Evolutionary conservation across 2,329 filamentous ascomycete species (phyloP).

Genomic region (Lasiodiplodia citricola): DNA sequence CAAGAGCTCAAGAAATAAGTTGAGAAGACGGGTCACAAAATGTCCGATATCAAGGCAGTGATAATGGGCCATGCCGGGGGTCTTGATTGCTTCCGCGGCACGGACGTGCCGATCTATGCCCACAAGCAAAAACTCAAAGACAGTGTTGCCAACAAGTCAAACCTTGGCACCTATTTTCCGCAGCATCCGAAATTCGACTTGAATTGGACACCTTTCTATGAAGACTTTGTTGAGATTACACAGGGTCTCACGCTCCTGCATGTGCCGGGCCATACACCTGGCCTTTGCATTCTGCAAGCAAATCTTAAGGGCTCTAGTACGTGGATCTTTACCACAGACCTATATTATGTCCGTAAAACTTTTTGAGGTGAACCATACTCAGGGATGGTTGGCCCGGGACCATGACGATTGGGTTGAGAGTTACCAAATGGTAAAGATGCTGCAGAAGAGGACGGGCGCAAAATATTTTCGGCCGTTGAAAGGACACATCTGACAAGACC

Average conservation of each 20-base stretch:
- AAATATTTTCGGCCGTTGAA: conserved; percentile 40
- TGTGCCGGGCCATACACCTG: conserved; percentile 44
- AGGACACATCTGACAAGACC: conserved; percentile 35
- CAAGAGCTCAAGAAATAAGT: conserved; percentile 36
- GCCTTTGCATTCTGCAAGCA: conserved; percentile 43
- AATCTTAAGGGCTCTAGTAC: conserved; percentile 43
- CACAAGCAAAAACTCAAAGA: conserved; percentile 47
- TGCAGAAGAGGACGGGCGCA: conserved; percentile 35
- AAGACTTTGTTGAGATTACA: conserved; percentile 40
- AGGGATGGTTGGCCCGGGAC: conserved; percentile 46
- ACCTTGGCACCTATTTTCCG: conserved; percentile 41
- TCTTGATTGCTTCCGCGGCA: conserved; percentile 41
- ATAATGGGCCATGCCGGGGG: conserved; percentile 46
- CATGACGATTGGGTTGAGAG: conserved; percentile 43
- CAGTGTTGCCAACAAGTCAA: conserved; percentile 42
- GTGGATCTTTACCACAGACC: conserved; percentile 46
- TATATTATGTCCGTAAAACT: conserved; percentile 47
- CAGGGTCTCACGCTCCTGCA: conserved; percentile 43
- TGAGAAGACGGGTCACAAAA: conserved; percentile 39
- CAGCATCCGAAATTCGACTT: conserved; percentile 45
- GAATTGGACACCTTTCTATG: conserved; percentile 44
- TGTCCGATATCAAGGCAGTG: conserved; percentile 40
- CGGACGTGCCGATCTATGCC: conserved; percentile 42
- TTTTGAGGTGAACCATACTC: conserved; percentile 41
- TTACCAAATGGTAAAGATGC: conserved; percentile 39